A percentile compares a stretch with the other conserved stretches of the same genome.
These are phyloP conservation scores for Penicillium freii DNA, from an alignment of 2,329 filamentous ascomycete species.

Conservation along the genomic window DNA sequence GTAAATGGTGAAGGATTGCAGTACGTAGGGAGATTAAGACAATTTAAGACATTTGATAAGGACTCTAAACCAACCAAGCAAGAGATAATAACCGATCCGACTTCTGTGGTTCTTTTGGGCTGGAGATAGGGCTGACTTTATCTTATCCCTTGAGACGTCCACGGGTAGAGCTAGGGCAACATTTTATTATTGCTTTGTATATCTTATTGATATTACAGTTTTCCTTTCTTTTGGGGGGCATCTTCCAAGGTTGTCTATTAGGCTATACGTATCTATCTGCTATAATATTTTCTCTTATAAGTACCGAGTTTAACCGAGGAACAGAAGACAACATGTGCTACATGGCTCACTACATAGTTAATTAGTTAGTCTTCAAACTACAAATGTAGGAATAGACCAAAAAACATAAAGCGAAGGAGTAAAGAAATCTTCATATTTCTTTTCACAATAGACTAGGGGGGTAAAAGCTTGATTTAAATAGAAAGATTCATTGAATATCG, in stretches of 20 bases:
- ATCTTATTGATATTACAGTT: not conserved
- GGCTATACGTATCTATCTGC: not conserved
- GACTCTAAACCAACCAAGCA: not conserved
- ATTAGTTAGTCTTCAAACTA: too few species aligned
- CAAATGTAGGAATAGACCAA: not conserved
- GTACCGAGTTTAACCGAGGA: too few species aligned
- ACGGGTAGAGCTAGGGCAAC: too few species aligned
- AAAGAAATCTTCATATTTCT: not conserved
- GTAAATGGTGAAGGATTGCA: constrained; percentile 2
- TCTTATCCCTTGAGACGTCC: not conserved
- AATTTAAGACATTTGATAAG: constrained; percentile 1
- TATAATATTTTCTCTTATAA: too few species aligned
- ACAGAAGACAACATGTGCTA: not conserved
- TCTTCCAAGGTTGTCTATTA: not conserved
- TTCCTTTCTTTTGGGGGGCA: too few species aligned
- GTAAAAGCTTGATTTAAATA: not conserved
- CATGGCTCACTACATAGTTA: too few species aligned
- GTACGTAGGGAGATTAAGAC: not conserved
- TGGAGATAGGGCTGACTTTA: not conserved
- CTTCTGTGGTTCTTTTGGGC: not conserved
- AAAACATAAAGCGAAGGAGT: not conserved
- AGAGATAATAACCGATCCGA: constrained; percentile 2
- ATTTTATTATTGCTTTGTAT: not conserved
- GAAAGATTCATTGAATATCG: not conserved
- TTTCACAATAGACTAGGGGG: not conserved